Conservation (phyloP, 2,329 filamentous ascomycete species). For the Leptographium flavum region DNA sequence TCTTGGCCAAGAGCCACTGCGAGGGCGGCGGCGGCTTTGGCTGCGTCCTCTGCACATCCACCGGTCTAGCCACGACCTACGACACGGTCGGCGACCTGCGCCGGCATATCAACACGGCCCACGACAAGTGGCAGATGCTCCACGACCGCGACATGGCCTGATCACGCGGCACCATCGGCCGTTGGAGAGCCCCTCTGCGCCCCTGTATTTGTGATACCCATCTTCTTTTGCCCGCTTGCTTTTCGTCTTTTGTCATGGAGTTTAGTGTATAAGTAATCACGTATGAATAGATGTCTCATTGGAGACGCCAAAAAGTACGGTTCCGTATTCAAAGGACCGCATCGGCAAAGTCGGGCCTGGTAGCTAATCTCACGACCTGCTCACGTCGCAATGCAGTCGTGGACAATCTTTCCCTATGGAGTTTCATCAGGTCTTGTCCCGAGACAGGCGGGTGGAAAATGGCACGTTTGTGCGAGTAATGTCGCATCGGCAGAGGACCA, state of each 20-base stretch:
- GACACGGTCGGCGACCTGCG: conserved; percentile 17
- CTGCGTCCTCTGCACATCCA: conserved; percentile 25
- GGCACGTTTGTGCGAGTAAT: too few species aligned
- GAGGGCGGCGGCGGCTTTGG: conserved; percentile 17
- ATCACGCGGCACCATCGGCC: background rate
- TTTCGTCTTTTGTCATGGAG: background rate
- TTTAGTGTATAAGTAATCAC: too few species aligned
- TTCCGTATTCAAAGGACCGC: too few species aligned
- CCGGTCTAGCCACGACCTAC: conserved; percentile 21
- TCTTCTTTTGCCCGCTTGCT: background rate
- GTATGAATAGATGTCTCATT: too few species aligned
- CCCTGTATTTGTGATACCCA: conserved; percentile 1
- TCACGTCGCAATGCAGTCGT: too few species aligned
- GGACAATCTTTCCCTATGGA: too few species aligned
- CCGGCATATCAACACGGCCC: conserved; percentile 21
- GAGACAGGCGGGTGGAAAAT: too few species aligned
- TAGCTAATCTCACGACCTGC: too few species aligned
- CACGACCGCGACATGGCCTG: conserved; percentile 21
- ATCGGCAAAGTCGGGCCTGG: too few species aligned
- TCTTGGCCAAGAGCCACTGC: conserved; percentile 26
- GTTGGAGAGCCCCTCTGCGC: background rate
- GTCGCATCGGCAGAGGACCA: too few species aligned
- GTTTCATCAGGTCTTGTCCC: too few species aligned
- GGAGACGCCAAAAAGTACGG: too few species aligned
- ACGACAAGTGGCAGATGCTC: conserved; percentile 28